Evolutionary conservation across 108 stramenopile genomes (phyloP).

Genomic region (Cyclotella kingstonii): DNA sequence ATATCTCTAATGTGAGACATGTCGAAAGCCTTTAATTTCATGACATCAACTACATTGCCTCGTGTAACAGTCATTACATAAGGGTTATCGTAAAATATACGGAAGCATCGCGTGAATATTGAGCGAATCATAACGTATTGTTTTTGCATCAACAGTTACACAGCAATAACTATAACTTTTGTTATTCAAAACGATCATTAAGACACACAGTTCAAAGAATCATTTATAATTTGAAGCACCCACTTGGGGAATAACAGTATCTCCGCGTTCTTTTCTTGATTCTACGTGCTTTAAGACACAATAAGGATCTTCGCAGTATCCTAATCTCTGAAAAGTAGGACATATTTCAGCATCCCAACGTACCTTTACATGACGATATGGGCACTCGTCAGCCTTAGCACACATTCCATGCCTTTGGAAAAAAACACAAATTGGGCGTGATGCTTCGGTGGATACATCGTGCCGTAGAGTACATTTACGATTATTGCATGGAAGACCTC

Average conservation of each 20-base stretch:
- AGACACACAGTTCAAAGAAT: too few species aligned
- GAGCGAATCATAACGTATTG: too few species aligned
- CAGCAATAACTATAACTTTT: too few species aligned
- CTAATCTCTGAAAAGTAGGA: slow-evolving; percentile 59
- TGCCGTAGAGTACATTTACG: slow-evolving; percentile 64
- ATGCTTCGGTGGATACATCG: slow-evolving; percentile 68
- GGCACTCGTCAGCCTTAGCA: slow-evolving; percentile 64
- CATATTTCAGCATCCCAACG: slow-evolving; percentile 56
- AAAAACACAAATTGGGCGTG: slow-evolving; percentile 73
- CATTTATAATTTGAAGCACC: background rate
- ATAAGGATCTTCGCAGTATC: slow-evolving; percentile 59
- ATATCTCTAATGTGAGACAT: slow-evolving; percentile 56
- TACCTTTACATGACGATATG: slow-evolving; percentile 75
- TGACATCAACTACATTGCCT: too few species aligned
- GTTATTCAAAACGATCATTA: background rate
- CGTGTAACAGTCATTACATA: too few species aligned
- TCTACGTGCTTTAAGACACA: slow-evolving; percentile 57
- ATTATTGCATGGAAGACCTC: slow-evolving; percentile 67
- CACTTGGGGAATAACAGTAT: background rate
- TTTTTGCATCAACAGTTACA: too few species aligned
- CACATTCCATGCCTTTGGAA: slow-evolving; percentile 80
- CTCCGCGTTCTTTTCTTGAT: slow-evolving; percentile 8
- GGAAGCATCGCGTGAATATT: too few species aligned
- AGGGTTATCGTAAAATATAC: too few species aligned
- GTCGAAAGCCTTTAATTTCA: too few species aligned